Conservation (phyloP, 495 filamentous ascomycete genomes). For the Hypoxylon trugodes region DNA sequence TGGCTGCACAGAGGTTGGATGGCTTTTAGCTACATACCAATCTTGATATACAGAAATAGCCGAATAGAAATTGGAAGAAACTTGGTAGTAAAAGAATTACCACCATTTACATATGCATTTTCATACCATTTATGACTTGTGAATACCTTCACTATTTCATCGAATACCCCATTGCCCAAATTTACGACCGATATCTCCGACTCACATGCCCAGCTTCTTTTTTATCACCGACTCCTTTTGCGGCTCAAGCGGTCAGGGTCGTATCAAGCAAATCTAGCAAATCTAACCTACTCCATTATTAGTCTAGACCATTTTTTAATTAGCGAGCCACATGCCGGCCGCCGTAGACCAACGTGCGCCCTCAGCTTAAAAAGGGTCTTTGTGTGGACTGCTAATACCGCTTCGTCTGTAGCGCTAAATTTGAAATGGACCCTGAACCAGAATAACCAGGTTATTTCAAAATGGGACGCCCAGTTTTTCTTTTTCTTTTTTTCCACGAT, state of each 20-base stretch:
- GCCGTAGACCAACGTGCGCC: constrained; percentile 18
- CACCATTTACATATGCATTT: neutral
- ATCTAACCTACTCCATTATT: constrained; percentile 1
- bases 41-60: neutral
- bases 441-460: neutral
- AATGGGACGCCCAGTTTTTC: neutral
- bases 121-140: neutral
- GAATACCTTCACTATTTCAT: neutral
- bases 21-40: neutral
- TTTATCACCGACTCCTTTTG: constrained; percentile 11
- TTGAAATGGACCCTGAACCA: constrained; percentile 11
- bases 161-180: neutral
- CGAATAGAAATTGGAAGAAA: neutral
- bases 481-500: neutral
- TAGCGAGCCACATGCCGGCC: constrained; percentile 31
- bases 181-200: constrained; percentile 25
- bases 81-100: neutral
- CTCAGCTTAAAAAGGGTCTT: constrained; percentile 13
- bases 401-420: constrained; percentile 22
- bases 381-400: constrained; percentile 25
- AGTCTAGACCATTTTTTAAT: constrained; percentile 24
- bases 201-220: neutral
- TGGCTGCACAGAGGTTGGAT: neutral
- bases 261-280: constrained; percentile 11
- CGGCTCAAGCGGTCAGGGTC: constrained; percentile 34